Evolutionary conservation across 768 basidiomycete species (phyloP), one percentile per base, ranked within the genome.

Genomic region (Hypsizygus marmoreus): DNA sequence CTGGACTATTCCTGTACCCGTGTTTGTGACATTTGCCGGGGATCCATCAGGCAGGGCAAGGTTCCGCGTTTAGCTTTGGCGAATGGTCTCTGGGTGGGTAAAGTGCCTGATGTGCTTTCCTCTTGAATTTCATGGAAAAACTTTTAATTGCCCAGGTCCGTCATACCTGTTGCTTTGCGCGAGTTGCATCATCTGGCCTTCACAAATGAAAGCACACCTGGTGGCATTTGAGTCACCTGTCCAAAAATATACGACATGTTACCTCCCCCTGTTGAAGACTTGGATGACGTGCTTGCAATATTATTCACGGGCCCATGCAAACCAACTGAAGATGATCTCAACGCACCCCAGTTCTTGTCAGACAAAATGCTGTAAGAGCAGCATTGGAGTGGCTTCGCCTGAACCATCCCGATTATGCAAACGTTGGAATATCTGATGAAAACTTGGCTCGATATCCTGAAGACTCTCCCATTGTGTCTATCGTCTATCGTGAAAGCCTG

Each of bases 331-430:
- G 40, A 59, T 10, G 67, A 70, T n/a, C 57, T 62, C 12, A 40
- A 57, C 50, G 61, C 0, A 49, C 59, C 6, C 62, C 70, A 1
- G 54, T 71, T n/a, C 47, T 70, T 3, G 70, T 73, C 0, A 36
- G 49, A 12, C 14, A 40, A 13, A 26, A 19, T 26, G 13, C 31
- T 22, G 40, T 54, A 2, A 31, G 22, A 24, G 14, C 24, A 0
- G 70, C 70, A 0, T 38, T 73, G 4, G 54, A 68, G 28, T 71
- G 69, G 69, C 43, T 72, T 11, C 65, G 59, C 26, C 28, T 67
- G 0, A 73, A 73, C 45, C 68, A 71, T 49, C 1, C 9, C 0
- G 63, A 65, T 35, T 73, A 72, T 46, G 16, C 6, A 12, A 66
- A 70, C 36, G 29, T 71, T 1, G 34, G 51, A 0, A 67, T 71